These are phyloP conservation scores for Esteya vermicola DNA, from an alignment of 2,329 filamentous ascomycete genomes.

Conservation along the genomic window DNA sequence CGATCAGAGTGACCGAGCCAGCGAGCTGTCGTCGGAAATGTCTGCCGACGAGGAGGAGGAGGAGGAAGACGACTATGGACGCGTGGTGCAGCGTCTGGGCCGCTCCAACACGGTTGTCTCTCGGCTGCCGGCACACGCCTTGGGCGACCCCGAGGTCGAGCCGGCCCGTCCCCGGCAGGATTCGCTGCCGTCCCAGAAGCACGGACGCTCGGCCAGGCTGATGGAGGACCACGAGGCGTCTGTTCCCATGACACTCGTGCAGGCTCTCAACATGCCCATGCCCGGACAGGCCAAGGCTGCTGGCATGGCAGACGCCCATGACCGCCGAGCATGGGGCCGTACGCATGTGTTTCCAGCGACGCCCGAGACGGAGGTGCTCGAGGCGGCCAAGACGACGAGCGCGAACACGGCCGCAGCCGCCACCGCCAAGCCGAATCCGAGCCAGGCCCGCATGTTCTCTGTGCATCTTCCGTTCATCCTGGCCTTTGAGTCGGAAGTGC, in stretches of 20 bases:
- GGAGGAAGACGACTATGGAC: constrained; percentile 10
- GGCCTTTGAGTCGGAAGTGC: constrained; percentile 62
- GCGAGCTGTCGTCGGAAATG: constrained; percentile 49
- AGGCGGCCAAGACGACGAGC: background rate
- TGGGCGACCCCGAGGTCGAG: constrained; percentile 15
- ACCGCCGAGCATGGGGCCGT: too few relatives aligned
- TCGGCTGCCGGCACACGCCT: constrained; percentile 21
- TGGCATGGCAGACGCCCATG: too few relatives aligned
- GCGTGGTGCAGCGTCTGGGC: constrained; percentile 12
- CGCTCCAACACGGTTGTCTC: constrained; percentile 18
- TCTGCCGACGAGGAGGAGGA: constrained; percentile 32
- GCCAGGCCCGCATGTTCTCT: constrained; percentile 21
- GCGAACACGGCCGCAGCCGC: background rate
- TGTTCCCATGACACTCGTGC: constrained; percentile 31
- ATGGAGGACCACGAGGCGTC: constrained; percentile 20
- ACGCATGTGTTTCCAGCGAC: constrained; percentile 25
- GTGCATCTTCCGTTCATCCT: constrained; percentile 67
- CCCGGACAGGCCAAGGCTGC: constrained; percentile 21
- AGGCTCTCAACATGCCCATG: constrained; percentile 30
- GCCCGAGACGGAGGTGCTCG: constrained; percentile 16
- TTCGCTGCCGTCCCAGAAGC: constrained; percentile 11
- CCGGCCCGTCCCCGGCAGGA: too few relatives aligned
- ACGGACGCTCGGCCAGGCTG: background rate
- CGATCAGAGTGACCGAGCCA: constrained; percentile 32
- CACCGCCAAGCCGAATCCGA: background rate